These are phyloP conservation scores for Monosporascus sp. DNA, from an alignment of 2,329 filamentous ascomycete genomes.

Conservation along the genomic window DNA sequence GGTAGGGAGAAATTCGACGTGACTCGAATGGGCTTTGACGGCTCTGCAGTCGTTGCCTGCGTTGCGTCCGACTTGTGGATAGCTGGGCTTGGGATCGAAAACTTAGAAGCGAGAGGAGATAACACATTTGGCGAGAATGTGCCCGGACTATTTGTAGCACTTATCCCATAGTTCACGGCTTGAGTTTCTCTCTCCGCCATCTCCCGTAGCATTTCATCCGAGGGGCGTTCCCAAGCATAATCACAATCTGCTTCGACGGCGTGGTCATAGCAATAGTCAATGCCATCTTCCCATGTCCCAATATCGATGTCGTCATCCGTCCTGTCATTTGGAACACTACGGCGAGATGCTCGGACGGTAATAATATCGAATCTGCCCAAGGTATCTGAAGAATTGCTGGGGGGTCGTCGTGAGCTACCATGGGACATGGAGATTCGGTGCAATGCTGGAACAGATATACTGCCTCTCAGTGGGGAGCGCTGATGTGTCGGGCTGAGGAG, in stretches of 20 bases:
- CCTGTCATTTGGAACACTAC: constrained; percentile 18
- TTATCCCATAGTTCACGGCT: constrained; percentile 1
- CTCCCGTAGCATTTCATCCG: constrained; percentile 40
- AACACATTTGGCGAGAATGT: constrained; percentile 15
- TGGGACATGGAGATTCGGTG: constrained; percentile 38
- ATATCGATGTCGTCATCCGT: constrained; percentile 26
- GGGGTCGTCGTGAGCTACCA: constrained; percentile 22
- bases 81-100: constrained; percentile 45
- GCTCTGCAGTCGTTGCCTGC: constrained; percentile 40
- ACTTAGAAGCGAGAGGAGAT: constrained; percentile 32
- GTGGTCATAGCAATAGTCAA: constrained; percentile 67
- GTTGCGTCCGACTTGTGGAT: constrained; percentile 39
- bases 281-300: constrained; percentile 62
- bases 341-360: constrained; percentile 29
- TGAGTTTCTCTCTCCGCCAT: constrained; percentile 15
- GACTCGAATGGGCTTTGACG: constrained; percentile 31
- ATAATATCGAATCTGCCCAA: constrained; percentile 40
- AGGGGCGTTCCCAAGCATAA: constrained; percentile 59
- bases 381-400: constrained; percentile 49
- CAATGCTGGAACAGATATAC: constrained; percentile 51
- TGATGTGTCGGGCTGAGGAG: constrained; percentile 43
- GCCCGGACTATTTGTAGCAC: constrained; percentile 9
- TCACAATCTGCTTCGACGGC: constrained; percentile 62
- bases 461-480: constrained; percentile 47
- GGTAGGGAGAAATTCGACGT: constrained; percentile 50